These are phyloP conservation scores for Penicillium flavigenum DNA, from an alignment of 495 filamentous ascomycete species.

Conservation along the genomic window DNA sequence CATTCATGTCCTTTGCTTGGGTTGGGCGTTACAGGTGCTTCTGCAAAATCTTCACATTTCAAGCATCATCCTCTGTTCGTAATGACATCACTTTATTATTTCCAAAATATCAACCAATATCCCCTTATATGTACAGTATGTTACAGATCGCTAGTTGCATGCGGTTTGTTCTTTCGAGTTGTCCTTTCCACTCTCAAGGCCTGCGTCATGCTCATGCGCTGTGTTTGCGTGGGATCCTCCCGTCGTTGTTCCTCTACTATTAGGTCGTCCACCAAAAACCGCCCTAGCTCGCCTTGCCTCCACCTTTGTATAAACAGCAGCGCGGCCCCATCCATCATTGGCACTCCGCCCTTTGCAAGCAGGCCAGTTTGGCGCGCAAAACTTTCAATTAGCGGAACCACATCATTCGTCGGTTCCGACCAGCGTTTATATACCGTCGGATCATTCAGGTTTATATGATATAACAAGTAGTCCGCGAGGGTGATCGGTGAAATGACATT, in stretches of 20 bases:
- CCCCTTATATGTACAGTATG: constrained; percentile 27
- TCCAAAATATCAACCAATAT: constrained; percentile 14
- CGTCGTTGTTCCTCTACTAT: constrained; percentile 50
- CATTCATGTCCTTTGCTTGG: constrained; percentile 17
- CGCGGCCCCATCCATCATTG: constrained; percentile 71
- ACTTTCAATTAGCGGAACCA: constrained; percentile 62
- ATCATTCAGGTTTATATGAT: constrained; percentile 67
- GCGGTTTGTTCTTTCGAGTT: constrained; percentile 34
- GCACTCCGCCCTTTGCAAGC: constrained; percentile 69
- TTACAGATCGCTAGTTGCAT: constrained; percentile 25
- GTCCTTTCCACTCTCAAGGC: constrained; percentile 41
- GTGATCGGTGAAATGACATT: constrained; percentile 71
- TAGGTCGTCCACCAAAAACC: constrained; percentile 78
- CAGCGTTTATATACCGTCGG: constrained; percentile 62
- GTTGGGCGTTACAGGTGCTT: constrained; percentile 31
- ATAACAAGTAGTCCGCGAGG: constrained; percentile 87
- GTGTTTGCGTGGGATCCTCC: constrained; percentile 40
- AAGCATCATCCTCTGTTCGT: constrained; percentile 20
- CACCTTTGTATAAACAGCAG: constrained; percentile 84
- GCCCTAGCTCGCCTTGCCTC: constrained; percentile 72
- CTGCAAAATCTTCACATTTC: constrained; percentile 24
- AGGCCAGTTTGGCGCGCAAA: constrained; percentile 74
- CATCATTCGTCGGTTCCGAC: constrained; percentile 76
- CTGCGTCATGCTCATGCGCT: constrained; percentile 44
- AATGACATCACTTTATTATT: constrained; percentile 13